Evolutionary conservation across 306 rosid species (phyloP), one percentile per base, ranked within the genome.

Genomic region (Rosa persica): DNA sequence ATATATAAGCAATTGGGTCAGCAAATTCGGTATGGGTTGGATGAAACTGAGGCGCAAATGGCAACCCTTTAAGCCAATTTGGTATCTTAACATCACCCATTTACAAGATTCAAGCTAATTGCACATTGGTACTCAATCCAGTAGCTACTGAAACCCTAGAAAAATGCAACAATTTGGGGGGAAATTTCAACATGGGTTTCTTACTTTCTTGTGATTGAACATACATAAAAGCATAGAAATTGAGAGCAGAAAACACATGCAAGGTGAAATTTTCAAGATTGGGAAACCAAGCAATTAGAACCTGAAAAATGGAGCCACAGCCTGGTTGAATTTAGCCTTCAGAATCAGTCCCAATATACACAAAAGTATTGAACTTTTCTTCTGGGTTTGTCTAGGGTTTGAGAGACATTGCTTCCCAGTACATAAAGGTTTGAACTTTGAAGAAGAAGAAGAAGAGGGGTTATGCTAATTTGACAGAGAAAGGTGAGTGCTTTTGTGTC

Each of bases 1-100:
- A 93, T 82, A 96, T 93, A 79, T 93, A 96, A 78, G 98, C 96
- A 89, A 96, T 89, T 12, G 99, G 99, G 98, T 93, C 99, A 4
- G 92, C 86, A 38, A 96, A 96, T 84, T 95, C 99, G 3, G 98
- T 93, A 64, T 93, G 98, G 0, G 99, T 96, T 43, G 99, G 99
- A 58, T 89, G 92, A 88, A 96, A 96, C 84, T 87, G 96, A 4
- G 97, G 99, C 27, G 99, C 99, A 84, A 85, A 86, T n/a, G 98
- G 97, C 90, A 95, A 81, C 86, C 80, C 85, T 82, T 91, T 60
- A 4, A 93, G 88, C 99, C 99, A 95, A 81, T 86, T 86, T 72
- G 98, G 98, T 81, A 89, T 89, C 81, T 95, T 98, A 78, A 85
- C 89, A 81, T 81, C 81, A 81, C 92, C 97, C 99, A 96, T 96